These are phyloP conservation scores for Penicillium brasilianum DNA, from an alignment of 2,329 filamentous ascomycete genomes.

Conservation along the genomic window DNA sequence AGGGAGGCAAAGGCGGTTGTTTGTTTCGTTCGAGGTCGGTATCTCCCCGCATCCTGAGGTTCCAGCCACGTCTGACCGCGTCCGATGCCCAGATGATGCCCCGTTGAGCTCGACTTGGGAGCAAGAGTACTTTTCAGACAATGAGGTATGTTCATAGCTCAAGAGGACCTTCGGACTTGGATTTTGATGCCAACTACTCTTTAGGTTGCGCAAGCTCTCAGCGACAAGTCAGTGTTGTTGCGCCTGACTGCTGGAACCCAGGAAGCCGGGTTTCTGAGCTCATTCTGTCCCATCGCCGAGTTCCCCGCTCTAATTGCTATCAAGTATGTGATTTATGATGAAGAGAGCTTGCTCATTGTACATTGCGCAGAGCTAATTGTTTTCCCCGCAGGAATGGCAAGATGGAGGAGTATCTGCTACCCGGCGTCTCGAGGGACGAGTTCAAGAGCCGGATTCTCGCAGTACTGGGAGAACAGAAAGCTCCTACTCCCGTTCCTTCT, in stretches of 20 bases:
- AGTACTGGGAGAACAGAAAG: constrained; percentile 43
- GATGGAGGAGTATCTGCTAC: constrained; percentile 75
- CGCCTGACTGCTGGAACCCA: constrained; percentile 73
- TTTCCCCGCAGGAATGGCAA: constrained; percentile 67
- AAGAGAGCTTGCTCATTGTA: not conserved
- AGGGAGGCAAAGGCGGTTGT: constrained; percentile 76
- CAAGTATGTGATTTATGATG: constrained; percentile 54
- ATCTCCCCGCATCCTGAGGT: constrained; percentile 24
- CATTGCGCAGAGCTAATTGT: constrained; percentile 17
- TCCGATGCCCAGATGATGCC: constrained; percentile 62
- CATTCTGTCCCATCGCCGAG: constrained; percentile 79
- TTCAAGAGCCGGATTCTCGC: constrained; percentile 64
- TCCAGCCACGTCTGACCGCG: constrained; percentile 17
- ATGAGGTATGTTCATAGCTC: constrained; percentile 53
- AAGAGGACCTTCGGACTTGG: not conserved
- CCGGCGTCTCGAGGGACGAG: constrained; percentile 67
- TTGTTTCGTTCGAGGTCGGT: constrained; percentile 79
- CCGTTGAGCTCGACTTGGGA: constrained; percentile 76
- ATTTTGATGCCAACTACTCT: constrained; percentile 17
- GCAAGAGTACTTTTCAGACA: constrained; percentile 63
- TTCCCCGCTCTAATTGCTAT: constrained; percentile 83
- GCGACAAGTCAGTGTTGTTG: constrained; percentile 69
- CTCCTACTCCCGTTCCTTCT: not conserved
- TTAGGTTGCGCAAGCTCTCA: constrained; percentile 63
- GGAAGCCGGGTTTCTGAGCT: constrained; percentile 80